phyloP scores from a whole-genome alignment of 768 basidiomycete genomes.

The Cantharellus anzutake region DNA sequence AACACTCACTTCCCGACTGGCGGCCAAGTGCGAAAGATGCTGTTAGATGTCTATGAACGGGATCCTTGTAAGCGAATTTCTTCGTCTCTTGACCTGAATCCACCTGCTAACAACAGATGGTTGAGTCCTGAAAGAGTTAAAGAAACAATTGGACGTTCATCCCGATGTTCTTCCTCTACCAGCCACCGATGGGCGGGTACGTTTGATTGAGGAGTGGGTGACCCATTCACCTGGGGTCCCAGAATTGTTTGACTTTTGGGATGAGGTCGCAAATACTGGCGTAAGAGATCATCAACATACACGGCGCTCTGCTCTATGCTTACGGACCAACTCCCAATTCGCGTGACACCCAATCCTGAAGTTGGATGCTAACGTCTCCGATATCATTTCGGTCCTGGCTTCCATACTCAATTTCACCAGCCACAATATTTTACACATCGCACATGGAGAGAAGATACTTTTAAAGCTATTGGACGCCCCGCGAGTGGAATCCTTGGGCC shows the following conservation, averaged over 20 bases:
- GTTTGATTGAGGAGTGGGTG: conserved; percentile 44
- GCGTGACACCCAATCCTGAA: not conserved
- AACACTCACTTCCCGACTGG: no score
- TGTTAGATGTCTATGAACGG: no score
- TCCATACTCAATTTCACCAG: conserved; percentile 36
- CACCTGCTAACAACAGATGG: not conserved
- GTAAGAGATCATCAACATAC: conserved; percentile 1
- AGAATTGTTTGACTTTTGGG: conserved; percentile 49
- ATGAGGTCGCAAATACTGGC: conserved; percentile 24
- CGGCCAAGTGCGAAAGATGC: no score
- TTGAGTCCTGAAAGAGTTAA: conserved; percentile 31
- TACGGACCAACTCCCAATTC: not conserved
- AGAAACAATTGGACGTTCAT: conserved; percentile 43
- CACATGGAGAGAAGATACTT: conserved; percentile 40
- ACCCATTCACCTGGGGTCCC: conserved; percentile 33
- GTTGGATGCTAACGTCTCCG: not conserved
- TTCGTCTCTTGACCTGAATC: no score
- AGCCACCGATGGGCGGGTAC: conserved; percentile 39
- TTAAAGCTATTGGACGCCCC: conserved; percentile 36
- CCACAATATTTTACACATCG: conserved; percentile 53
- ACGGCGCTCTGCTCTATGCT: not conserved
- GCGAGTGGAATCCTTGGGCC: conserved; percentile 37
- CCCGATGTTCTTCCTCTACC: conserved; percentile 26
- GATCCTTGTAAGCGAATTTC: no score
- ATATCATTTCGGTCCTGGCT: conserved; percentile 35